These are phyloP conservation scores for Chalciporus piperatus DNA, from an alignment of 768 basidiomycete species.

Conservation along the genomic window DNA sequence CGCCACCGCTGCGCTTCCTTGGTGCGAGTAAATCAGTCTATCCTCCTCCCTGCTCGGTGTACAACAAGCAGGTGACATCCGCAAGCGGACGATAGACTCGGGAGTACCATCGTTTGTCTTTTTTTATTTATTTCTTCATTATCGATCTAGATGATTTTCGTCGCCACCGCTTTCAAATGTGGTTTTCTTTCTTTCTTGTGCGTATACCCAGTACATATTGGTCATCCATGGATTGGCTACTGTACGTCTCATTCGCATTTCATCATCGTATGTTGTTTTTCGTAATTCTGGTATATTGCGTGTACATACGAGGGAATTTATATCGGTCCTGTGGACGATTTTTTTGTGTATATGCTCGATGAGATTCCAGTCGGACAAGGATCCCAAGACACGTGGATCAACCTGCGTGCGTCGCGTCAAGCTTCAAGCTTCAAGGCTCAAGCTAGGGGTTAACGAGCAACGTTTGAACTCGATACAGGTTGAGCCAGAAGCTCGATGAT, in stretches of 20 bases:
- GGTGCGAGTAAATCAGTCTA: slow-evolving; percentile 41
- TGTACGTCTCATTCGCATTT: slow-evolving; percentile 6
- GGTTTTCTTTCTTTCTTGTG: slow-evolving; percentile 4
- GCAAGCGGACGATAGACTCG: slow-evolving; percentile 22
- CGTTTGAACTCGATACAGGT: too few species aligned
- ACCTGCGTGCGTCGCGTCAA: too few species aligned
- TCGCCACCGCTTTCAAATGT: too few species aligned
- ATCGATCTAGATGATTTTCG: slow-evolving; percentile 3
- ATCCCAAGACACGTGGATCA: too few species aligned
- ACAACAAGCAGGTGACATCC: slow-evolving; percentile 3
- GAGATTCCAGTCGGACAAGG: too few species aligned
- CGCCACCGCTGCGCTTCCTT: slow-evolving; percentile 40
- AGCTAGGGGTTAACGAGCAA: too few species aligned
- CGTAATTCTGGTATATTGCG: slow-evolving; percentile 26
- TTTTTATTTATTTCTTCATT: not conserved
- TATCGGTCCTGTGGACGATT: slow-evolving; percentile 15
- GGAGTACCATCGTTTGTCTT: not conserved
- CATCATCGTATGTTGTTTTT: slow-evolving; percentile 16
- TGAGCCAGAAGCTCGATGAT: too few species aligned
- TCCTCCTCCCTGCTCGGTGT: not conserved
- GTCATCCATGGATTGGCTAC: slow-evolving; percentile 5
- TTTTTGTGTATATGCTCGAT: not conserved
- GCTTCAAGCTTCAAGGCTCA: too few species aligned
- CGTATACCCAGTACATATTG: slow-evolving; percentile 24
- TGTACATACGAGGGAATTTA: slow-evolving; percentile 21